Base-by-base conservation (phyloP, 2,329 filamentous ascomycete genomes). In the Fusarium sp. region DNA sequence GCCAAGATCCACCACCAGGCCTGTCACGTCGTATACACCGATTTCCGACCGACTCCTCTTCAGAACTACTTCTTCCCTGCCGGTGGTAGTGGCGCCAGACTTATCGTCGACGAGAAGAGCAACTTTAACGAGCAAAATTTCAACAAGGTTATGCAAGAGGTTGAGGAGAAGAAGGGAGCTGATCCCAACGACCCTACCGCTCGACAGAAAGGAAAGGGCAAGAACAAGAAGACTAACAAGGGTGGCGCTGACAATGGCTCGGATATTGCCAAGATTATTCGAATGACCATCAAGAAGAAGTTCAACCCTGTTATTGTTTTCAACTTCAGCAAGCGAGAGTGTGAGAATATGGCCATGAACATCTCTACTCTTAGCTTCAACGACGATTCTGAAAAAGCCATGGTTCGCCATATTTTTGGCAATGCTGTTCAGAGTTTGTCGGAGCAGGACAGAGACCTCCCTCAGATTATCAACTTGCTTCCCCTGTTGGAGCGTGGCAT, bases 261-360 rank as follows among this genome's bases (percentile, higher is more conserved):
- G 2, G 96, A 99, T 81, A 97, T 99, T 67, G 94, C 94, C 84
- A 98, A 98, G 85, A 97, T 99, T 76, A 92, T 99, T 72, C 93
- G 92, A 81, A 99, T 99, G 96, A 97, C 98, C 74, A 97, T 99
- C 91, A 87, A 93, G 82, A 97, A 94, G 84, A 96, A 92, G 78
- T 97, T 96, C 82, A 98, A 99, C 77, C 96, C 96, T 0, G 96
- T 98, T 75, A 99, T 99, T 78, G 94, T 99, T 41, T 99, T 99
- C 88, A 98, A 95, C 81, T 99, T 99, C 84, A 98, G 94, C 86
- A 99, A 99, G 84, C 88, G 95, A 71, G 95, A 98, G 76, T 98
- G 95, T 79, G 96, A 99, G 82, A 90, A 91, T 68, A 90, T 96
- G 80, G 96, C 96, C 3, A 84, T 99, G 48, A 89, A 94, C 73